A percentile compares a stretch with the other conserved stretches of the same genome.
phyloP scores from a whole-genome alignment of 495 filamentous ascomycete genomes.

The Penicillium antarcticum region DNA sequence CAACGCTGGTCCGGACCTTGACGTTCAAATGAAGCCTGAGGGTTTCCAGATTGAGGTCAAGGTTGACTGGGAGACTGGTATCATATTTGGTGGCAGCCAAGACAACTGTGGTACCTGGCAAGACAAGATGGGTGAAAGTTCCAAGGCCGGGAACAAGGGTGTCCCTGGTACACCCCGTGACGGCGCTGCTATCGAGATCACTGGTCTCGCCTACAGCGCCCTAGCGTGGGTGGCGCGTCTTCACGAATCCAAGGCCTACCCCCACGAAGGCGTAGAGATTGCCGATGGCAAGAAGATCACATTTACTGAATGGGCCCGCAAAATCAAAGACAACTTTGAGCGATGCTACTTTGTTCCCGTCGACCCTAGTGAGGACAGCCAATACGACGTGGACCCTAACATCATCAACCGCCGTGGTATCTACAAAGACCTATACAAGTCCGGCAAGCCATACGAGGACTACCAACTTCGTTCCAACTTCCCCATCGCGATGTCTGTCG shows the following conservation, averaged over 20 bases:
- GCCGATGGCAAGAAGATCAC: constrained; percentile 57
- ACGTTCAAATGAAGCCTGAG: constrained; percentile 88
- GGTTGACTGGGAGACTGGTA: constrained; percentile 88
- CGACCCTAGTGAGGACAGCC: constrained; percentile 59
- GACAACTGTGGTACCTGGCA: constrained; percentile 98
- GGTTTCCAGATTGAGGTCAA: constrained; percentile 89
- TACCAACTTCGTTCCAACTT: constrained; percentile 96
- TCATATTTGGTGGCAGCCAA: constrained; percentile 93
- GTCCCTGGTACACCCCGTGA: constrained; percentile 95
- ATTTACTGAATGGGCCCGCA: constrained; percentile 75
- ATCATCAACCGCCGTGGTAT: constrained; percentile 88
- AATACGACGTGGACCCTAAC: constrained; percentile 75
- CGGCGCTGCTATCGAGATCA: constrained; percentile 93
- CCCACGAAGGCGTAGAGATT: constrained; percentile 64
- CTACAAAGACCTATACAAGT: constrained; percentile 94
- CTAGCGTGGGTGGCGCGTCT: constrained; percentile 75
- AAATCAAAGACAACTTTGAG: constrained; percentile 85
- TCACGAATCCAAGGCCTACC: constrained; percentile 61
- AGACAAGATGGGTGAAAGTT: constrained; percentile 99
- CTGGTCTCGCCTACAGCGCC: constrained; percentile 84
- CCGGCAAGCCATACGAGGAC: constrained; percentile 93
- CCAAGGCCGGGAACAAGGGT: constrained; percentile 86
- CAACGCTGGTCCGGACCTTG: constrained; percentile 82
- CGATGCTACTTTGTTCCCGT: constrained; percentile 81
- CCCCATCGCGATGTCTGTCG: constrained; percentile 92